Evolutionary conservation across 2,329 filamentous ascomycete species (phyloP).

Genomic region (Fonsecaea monophora): DNA sequence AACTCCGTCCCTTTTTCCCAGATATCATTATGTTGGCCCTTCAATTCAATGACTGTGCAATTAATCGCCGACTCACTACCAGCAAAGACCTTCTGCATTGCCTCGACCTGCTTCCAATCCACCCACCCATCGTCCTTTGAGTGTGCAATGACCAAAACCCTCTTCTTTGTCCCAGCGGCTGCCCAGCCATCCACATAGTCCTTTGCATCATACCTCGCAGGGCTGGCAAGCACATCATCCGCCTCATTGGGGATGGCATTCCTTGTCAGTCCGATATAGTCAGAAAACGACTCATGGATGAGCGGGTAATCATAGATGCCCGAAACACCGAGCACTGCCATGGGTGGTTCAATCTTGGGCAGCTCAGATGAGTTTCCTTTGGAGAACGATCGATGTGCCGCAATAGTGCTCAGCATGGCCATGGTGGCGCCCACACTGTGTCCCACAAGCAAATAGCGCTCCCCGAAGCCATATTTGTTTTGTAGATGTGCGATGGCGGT

Average conservation of each 20-base stretch:
- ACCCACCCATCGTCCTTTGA: conserved; percentile 53
- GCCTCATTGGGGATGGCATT: conserved; percentile 51
- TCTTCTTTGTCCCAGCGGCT: conserved; percentile 45
- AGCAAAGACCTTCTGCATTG: conserved; percentile 60
- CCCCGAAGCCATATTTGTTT: conserved; percentile 47
- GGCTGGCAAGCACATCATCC: conserved; percentile 50
- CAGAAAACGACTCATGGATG: conserved; percentile 46
- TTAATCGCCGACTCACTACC: conserved; percentile 53
- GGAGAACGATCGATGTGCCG: conserved; percentile 26
- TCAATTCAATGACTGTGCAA: conserved; percentile 45
- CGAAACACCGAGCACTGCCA: conserved; percentile 51
- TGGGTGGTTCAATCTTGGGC: conserved; percentile 41
- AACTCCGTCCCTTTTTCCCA: conserved; percentile 52
- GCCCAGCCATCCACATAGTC: conserved; percentile 38
- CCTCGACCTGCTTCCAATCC: conserved; percentile 47
- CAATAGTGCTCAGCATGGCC: conserved; percentile 54
- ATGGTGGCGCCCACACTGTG: conserved; percentile 57
- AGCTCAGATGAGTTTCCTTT: conserved; percentile 12
- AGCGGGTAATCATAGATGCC: conserved; percentile 54
- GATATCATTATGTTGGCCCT: conserved; percentile 51
- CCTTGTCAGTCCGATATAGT: conserved; percentile 50
- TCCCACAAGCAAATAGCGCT: conserved; percentile 53
- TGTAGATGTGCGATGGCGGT: conserved; percentile 51
- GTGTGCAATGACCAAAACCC: conserved; percentile 50
- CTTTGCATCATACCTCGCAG: conserved; percentile 40